phyloP scores from a whole-genome alignment of 2,329 filamentous ascomycete species.

The Colletotrichum limetticola region DNA sequence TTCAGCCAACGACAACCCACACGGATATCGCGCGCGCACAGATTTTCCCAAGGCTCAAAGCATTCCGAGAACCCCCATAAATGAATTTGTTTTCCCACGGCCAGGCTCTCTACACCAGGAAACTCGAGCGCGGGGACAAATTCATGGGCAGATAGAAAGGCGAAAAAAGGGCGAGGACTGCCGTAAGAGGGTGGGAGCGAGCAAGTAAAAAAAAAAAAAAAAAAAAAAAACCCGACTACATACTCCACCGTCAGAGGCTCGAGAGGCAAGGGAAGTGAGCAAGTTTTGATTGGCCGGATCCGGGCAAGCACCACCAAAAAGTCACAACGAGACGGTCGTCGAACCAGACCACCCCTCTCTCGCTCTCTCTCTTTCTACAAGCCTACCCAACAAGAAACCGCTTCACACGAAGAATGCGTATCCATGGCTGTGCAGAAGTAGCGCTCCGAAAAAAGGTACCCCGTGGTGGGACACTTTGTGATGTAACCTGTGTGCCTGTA shows the following conservation, averaged over 20 bases:
- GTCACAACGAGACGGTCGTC: constrained; percentile 31
- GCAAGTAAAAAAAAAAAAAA: constrained; percentile 1
- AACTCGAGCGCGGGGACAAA: constrained; percentile 12
- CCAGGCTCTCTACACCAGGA: constrained; percentile 15
- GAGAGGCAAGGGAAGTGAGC: constrained; percentile 46
- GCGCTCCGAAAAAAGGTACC: not conserved
- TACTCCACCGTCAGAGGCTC: constrained; percentile 33
- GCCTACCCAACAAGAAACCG: not conserved
- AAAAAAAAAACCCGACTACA: not conserved
- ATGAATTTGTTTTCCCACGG: not conserved
- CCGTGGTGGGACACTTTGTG: constrained; percentile 4
- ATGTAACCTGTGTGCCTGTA: constrained; percentile 5
- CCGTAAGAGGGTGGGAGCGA: constrained; percentile 31
- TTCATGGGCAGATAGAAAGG: too few relatives aligned
- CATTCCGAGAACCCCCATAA: not conserved
- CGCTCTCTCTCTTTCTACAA: not conserved
- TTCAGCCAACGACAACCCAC: not conserved
- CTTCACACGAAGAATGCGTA: constrained; percentile 29
- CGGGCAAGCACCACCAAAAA: constrained; percentile 20
- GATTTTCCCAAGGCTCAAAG: not conserved
- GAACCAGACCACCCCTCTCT: constrained; percentile 19
- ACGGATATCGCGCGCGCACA: constrained; percentile 8
- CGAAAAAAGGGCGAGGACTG: too few relatives aligned
- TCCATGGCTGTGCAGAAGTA: constrained; percentile 28
- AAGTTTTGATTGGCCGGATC: constrained; percentile 57